phyloP scores from a whole-genome alignment of 108 stramenopile species.

The Stephanodiscus minutulus region DNA sequence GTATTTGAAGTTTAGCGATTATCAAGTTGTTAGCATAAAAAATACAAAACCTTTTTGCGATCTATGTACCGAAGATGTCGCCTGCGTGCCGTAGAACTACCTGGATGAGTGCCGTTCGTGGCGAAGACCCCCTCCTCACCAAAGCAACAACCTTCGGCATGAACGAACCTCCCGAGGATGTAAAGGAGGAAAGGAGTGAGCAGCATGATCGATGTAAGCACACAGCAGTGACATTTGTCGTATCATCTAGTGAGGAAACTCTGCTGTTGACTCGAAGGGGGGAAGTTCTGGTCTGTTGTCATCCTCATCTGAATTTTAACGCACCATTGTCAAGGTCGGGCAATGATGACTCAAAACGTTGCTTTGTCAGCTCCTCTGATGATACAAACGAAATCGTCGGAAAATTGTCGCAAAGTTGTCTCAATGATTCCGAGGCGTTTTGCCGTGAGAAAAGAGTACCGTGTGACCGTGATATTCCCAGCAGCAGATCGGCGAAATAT shows the following conservation, averaged over 20 bases:
- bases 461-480: neutral
- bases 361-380: neutral
- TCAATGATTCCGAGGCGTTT: neutral
- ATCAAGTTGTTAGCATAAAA: too few species aligned
- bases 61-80: too few species aligned
- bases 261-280: slow-evolving; percentile 64
- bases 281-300: slow-evolving; percentile 71
- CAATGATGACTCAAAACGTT: neutral
- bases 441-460: neutral
- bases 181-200: neutral
- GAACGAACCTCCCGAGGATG: neutral
- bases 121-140: too few species aligned
- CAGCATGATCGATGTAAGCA: neutral
- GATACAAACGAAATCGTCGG: neutral
- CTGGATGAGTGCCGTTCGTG: too few species aligned
- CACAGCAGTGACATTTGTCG: slow-evolving; percentile 1
- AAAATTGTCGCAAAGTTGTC: neutral
- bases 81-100: too few species aligned
- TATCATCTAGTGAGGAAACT: slow-evolving; percentile 58
- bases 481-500: too few species aligned
- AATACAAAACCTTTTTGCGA: too few species aligned
- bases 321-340: neutral
- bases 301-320: neutral
- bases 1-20: too few species aligned
- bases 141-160: neutral